Base-by-base conservation (phyloP, 1,284 basidiomycete genomes). In the Sporisorium reilianum region DNA sequence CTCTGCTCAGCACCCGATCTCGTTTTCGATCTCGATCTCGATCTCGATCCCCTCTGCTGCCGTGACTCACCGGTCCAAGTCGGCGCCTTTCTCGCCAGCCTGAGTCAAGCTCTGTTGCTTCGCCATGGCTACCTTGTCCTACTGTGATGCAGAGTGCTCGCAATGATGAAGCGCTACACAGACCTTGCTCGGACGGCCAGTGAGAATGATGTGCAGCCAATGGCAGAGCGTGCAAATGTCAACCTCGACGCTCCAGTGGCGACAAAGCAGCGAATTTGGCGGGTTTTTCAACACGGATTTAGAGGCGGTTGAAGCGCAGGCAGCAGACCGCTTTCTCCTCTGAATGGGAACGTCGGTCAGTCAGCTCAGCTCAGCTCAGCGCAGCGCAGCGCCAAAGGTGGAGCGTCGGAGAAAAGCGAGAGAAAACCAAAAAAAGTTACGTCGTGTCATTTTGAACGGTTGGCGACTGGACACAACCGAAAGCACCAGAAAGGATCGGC, bases 181-280 rank as follows among this genome's bases (percentile, higher is more conserved):
- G 9, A 8, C 3, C 38, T 41, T 7, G 18, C 16, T 28, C 9
- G 28, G 28, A 16, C 9, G 12, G 5, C 16, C 16, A 4, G 16
- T 12, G 46, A 10, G 20, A 20, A 16, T 8, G 5, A 8, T 26
- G 38, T 28, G 25, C 41, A 55, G 54, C 64, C 65, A 68, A 62
- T 68, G 55, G 55, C n/a, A 58, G 23, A 51, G 60, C 54, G 41
- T 50, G 59, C 44, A 68, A 58, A 54, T 68, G 59, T 68, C n/a
- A n/a, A 62, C 32, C 23, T 25, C 20, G 25, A 25, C 22, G 18
- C 23, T 41, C 26, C 32, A 28, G 34, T 49, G 25, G 36, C 50
- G 48, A 38, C n/a, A 30, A 12, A 30, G 28, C 46, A 30, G 18
- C 46, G 46, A 48, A 30, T 48, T 48, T 30, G 46, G 46, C 46